phyloP scores from a whole-genome alignment of 352 stramenopile species.

The Globisporangium ultimum region DNA sequence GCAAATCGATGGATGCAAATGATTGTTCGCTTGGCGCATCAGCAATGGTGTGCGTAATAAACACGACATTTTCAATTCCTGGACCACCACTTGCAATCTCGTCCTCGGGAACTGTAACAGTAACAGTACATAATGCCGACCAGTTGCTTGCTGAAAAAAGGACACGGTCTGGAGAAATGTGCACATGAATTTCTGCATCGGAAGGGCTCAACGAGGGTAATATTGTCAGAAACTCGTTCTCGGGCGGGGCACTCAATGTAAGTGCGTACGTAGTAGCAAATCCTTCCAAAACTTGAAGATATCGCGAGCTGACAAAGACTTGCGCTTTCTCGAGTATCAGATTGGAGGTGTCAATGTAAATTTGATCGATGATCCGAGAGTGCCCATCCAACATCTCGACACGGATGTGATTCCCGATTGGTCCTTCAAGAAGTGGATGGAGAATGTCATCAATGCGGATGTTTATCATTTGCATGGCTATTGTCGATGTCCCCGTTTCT shows the following conservation, averaged over 20 bases:
- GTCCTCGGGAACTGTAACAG: slow-evolving; percentile 23
- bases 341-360: slow-evolving; percentile 30
- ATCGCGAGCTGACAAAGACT: slow-evolving; percentile 30
- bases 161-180: slow-evolving; percentile 26
- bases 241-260: slow-evolving; percentile 37
- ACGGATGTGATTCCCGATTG: slow-evolving; percentile 36
- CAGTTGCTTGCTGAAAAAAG: slow-evolving; percentile 48
- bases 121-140: slow-evolving; percentile 24
- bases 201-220: not conserved
- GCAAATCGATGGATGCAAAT: slow-evolving; percentile 26
- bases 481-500: slow-evolving; percentile 17
- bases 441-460: slow-evolving; percentile 27
- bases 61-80: slow-evolving; percentile 12
- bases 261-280: slow-evolving; percentile 32
- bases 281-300: slow-evolving; percentile 28
- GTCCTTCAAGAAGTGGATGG: slow-evolving; percentile 55
- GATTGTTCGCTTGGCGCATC: slow-evolving; percentile 24
- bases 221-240: slow-evolving; percentile 6
- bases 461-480: slow-evolving; percentile 23
- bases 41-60: slow-evolving; percentile 32
- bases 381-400: slow-evolving; percentile 46
- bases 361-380: slow-evolving; percentile 51
- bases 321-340: slow-evolving; percentile 32
- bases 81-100: slow-evolving; percentile 18
- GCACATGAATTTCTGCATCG: slow-evolving; percentile 9